phyloP scores from a whole-genome alignment of 2,329 filamentous ascomycete genomes.

The Penicillium paneum region DNA sequence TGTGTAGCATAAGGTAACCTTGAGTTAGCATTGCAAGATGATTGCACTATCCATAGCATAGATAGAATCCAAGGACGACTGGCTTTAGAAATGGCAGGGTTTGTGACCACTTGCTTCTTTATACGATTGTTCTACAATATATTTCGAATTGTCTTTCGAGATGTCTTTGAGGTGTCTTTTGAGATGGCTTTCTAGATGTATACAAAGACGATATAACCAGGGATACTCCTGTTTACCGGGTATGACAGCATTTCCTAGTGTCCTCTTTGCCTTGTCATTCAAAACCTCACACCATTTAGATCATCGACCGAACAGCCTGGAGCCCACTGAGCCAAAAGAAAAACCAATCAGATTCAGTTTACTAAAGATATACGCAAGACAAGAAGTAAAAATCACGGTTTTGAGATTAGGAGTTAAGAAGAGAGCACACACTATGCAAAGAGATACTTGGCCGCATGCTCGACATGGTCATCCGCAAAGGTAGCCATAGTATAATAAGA shows the following conservation, averaged over 20 bases:
- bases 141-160: too few species aligned
- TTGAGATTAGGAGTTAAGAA: slow-evolving; percentile 1
- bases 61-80: not conserved
- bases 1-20: not conserved
- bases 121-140: too few species aligned
- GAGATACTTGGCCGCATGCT: slow-evolving; percentile 85
- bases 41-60: slow-evolving; percentile 6
- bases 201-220: too few species aligned
- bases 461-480: slow-evolving; percentile 86
- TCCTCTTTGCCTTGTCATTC: not conserved
- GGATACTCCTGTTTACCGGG: not conserved
- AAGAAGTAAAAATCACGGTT: not conserved
- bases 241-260: not conserved
- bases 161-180: too few species aligned
- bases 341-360: slow-evolving; percentile 12
- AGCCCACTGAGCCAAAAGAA: slow-evolving; percentile 12
- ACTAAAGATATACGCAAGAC: not conserved
- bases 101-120: too few species aligned
- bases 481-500: slow-evolving; percentile 95
- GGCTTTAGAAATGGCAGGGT: too few species aligned
- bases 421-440: slow-evolving; percentile 52
- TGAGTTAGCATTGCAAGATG: slow-evolving; percentile 4
- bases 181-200: too few species aligned
- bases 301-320: slow-evolving; percentile 12
- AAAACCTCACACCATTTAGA: slow-evolving; percentile 3